Conservation (phyloP, 371 early-diverging fungal genomes). For the Thermomucor indicae-seudaticae region DNA sequence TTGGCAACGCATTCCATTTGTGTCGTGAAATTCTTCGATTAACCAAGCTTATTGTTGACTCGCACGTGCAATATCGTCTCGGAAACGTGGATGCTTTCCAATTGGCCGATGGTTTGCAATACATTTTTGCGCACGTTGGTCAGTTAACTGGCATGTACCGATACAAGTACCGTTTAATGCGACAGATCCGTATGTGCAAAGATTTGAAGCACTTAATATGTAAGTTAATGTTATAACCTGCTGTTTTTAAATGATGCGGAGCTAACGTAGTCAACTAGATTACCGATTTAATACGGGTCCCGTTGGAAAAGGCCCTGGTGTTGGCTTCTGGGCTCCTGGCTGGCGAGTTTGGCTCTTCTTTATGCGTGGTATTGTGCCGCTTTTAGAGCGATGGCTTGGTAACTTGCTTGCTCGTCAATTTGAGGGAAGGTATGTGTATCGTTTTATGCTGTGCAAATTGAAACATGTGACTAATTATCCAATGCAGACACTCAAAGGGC, state of each 20-base stretch:
- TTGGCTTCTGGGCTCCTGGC: slow-evolving; percentile 98
- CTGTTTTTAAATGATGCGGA: neutral
- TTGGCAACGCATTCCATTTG: slow-evolving; percentile 98
- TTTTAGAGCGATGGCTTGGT: slow-evolving; percentile 97
- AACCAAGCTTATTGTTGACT: slow-evolving; percentile 96
- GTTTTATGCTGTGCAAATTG: neutral
- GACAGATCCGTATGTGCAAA: slow-evolving; percentile 96
- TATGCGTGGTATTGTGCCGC: slow-evolving; percentile 96
- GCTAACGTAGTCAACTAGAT: slow-evolving; percentile 27
- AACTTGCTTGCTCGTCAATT: slow-evolving; percentile 98
- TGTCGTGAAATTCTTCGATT: slow-evolving; percentile 96
- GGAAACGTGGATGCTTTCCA: slow-evolving; percentile 97
- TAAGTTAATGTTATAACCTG: slow-evolving; percentile 8
- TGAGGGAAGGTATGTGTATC: slow-evolving; percentile 63
- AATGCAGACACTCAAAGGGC: slow-evolving; percentile 85
- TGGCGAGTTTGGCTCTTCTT: slow-evolving; percentile 99
- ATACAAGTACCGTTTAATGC: slow-evolving; percentile 98
- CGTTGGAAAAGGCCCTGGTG: slow-evolving; percentile 97
- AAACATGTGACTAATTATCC: neutral
- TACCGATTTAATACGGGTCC: slow-evolving; percentile 97
- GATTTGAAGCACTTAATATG: slow-evolving; percentile 94
- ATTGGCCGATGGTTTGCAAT: slow-evolving; percentile 96
- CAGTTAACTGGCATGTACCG: slow-evolving; percentile 99
- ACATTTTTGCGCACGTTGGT: slow-evolving; percentile 99
- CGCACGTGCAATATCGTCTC: slow-evolving; percentile 95